Evolutionary conservation across 371 early-diverging fungal genomes (phyloP), one percentile per base, ranked within the genome.

Genomic region (Funneliformis caledonium): DNA sequence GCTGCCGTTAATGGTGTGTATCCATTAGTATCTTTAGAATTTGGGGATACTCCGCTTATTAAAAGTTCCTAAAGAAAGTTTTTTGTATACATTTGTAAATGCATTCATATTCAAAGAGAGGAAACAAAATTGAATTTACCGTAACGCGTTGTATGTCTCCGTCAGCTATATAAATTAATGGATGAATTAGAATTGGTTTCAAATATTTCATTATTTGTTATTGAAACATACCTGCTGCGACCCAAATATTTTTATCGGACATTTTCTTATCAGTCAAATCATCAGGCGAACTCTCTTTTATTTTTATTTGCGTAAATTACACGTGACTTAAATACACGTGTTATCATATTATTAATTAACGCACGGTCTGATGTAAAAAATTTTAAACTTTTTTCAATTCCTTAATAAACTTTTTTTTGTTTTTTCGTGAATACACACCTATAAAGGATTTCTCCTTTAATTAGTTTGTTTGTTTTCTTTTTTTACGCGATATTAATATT

Each of bases 1-100:
- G 94, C 91, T 31, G 93, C 93, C 84, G 91, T 90, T 91, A 94
- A 84, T 2, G 92, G 87, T 3, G 92, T 91, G 84, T 94, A 94
- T 45, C 94, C 94, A 80, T 85, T 88, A 37, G 91, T 87, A 81
- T 95, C 95, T 81, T 92, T 87, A n/a, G 84, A 85, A 82, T 92
- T 87, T n/a, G 88, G 83, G 48, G 86, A 84, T 12, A 87, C 76
- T 5, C 91, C 91, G 77, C 87, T 86, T 31, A 86, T 72, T 12
- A 90, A 70, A 26, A 72, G 88, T 81, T 82, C 87, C 87, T 65
- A 33, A 22, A n/a, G 9, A 76, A 33, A 26, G 12, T 11, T 26
- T 26, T 52, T 37, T 16, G 14, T 11, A 42, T 10, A n/a, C n/a
- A n/a, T 43, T 26, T 16, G 1, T 22, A 62, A 19, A 59, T 3